A percentile compares a stretch with the other conserved stretches of the same genome.
Evolutionary conservation across 176 grass and related monocot genomes (phyloP).

Genomic region (Oryza rufipogon): DNA sequence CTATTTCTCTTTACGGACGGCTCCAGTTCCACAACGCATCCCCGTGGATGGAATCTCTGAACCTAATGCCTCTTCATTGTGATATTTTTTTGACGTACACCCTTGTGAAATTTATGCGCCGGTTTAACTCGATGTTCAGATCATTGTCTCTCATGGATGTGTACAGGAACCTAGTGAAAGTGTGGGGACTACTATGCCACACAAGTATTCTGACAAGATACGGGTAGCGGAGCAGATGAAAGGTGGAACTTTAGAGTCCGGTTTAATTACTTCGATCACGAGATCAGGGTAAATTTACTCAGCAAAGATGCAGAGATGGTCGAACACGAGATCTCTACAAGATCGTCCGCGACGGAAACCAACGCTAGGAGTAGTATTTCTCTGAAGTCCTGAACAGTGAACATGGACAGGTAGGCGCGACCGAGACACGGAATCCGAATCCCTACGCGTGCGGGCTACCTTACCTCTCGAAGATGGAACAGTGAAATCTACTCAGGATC

Average conservation of each 20-base stretch:
- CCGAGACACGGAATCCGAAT: constrained; percentile 41
- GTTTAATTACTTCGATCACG: background rate
- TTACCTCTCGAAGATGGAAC: background rate
- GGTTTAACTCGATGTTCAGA: background rate
- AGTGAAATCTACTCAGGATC: constrained; percentile 3
- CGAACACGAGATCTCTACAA: constrained; percentile 28
- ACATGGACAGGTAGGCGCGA: constrained; percentile 29
- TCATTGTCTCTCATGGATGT: background rate
- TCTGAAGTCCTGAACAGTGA: constrained; percentile 21
- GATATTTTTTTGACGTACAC: too few relatives aligned
- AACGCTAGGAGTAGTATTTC: background rate
- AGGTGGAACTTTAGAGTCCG: background rate
- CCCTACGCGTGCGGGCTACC: background rate
- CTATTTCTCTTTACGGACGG: too few relatives aligned
- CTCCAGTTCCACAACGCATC: too few relatives aligned
- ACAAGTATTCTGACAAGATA: background rate
- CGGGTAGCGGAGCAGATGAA: too few relatives aligned
- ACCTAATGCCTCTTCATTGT: too few relatives aligned
- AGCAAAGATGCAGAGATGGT: background rate
- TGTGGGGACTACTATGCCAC: too few relatives aligned
- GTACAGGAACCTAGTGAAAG: background rate
- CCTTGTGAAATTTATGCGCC: too few relatives aligned
- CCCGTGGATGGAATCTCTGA: too few relatives aligned
- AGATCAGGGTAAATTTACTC: constrained; percentile 12
- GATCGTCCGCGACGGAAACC: constrained; percentile 18